phyloP scores from a whole-genome alignment of 1,139 yeast species.

The Pichia sp. region DNA sequence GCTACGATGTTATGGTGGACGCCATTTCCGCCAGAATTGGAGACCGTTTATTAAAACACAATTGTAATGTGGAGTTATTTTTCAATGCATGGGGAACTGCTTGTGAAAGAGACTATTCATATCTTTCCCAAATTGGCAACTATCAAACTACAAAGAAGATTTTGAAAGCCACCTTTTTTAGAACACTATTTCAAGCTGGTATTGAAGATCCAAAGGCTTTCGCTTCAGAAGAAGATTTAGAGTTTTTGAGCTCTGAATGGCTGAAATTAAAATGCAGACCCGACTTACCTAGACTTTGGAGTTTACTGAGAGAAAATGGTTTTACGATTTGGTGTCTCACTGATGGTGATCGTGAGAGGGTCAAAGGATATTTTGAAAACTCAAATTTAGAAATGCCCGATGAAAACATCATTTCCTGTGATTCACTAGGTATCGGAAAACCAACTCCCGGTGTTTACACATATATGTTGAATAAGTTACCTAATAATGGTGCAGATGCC shows the following conservation, averaged over 20 bases:
- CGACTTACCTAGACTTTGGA: slow-evolving; percentile 17
- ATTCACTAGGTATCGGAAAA: slow-evolving; percentile 21
- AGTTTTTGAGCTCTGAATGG: slow-evolving; percentile 16
- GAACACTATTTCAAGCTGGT: slow-evolving; percentile 19
- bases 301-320: slow-evolving; percentile 17
- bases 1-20: slow-evolving; percentile 17
- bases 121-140: slow-evolving; percentile 17
- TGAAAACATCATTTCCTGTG: slow-evolving; percentile 21
- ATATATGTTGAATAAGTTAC: slow-evolving; percentile 21
- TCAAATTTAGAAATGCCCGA: slow-evolving; percentile 18
- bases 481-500: slow-evolving; percentile 19
- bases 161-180: slow-evolving; percentile 17
- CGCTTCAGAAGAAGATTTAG: slow-evolving; percentile 19
- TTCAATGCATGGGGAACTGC: slow-evolving; percentile 23
- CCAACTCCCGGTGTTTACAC: slow-evolving; percentile 20
- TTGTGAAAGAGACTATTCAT: slow-evolving; percentile 22
- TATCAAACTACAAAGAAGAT: slow-evolving; percentile 18
- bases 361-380: slow-evolving; percentile 17
- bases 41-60: slow-evolving; percentile 12
- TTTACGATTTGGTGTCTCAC: slow-evolving; percentile 22
- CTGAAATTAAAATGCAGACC: slow-evolving; percentile 18
- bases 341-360: slow-evolving; percentile 20
- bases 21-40: slow-evolving; percentile 19
- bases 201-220: slow-evolving; percentile 17
- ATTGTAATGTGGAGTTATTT: slow-evolving; percentile 15